Conservation (phyloP, 805 yeast species). For the Vanderwaltozyma tropicalis region DNA sequence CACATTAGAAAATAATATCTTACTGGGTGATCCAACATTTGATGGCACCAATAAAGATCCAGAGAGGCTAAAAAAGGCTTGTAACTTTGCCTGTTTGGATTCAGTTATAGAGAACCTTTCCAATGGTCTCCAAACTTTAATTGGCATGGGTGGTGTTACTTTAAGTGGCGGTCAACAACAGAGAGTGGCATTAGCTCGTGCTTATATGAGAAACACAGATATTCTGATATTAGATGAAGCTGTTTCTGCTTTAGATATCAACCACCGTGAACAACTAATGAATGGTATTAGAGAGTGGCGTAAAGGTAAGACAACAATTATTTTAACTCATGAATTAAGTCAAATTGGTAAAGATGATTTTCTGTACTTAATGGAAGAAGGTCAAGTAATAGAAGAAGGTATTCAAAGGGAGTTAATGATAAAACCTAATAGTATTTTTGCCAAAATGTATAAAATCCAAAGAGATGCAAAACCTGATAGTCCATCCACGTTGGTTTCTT, state of each 20-base stretch:
- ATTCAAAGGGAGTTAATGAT: slow-evolving; percentile 26
- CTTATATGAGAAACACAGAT: slow-evolving; percentile 60
- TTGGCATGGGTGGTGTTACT: slow-evolving; percentile 37
- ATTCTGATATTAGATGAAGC: slow-evolving; percentile 80
- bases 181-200: slow-evolving; percentile 75
- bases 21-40: slow-evolving; percentile 34
- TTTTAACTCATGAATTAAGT: slow-evolving; percentile 67
- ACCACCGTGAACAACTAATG: slow-evolving; percentile 37
- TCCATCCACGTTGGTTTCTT: not conserved
- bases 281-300: slow-evolving; percentile 50
- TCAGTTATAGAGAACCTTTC: slow-evolving; percentile 41
- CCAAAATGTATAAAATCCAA: slow-evolving; percentile 6
- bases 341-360: slow-evolving; percentile 49
- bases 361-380: slow-evolving; percentile 51
- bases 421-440: slow-evolving; percentile 6
- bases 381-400: slow-evolving; percentile 42
- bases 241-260: slow-evolving; percentile 65
- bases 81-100: slow-evolving; percentile 42
- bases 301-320: slow-evolving; percentile 58
- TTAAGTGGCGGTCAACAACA: slow-evolving; percentile 92
- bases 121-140: slow-evolving; percentile 42
- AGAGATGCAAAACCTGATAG: slow-evolving; percentile 1
- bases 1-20: slow-evolving; percentile 52
- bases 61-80: slow-evolving; percentile 32
- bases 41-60: slow-evolving; percentile 16